Base-by-base conservation (phyloP, 352 stramenopile genomes). In the Phytophthora boehmeriae region DNA sequence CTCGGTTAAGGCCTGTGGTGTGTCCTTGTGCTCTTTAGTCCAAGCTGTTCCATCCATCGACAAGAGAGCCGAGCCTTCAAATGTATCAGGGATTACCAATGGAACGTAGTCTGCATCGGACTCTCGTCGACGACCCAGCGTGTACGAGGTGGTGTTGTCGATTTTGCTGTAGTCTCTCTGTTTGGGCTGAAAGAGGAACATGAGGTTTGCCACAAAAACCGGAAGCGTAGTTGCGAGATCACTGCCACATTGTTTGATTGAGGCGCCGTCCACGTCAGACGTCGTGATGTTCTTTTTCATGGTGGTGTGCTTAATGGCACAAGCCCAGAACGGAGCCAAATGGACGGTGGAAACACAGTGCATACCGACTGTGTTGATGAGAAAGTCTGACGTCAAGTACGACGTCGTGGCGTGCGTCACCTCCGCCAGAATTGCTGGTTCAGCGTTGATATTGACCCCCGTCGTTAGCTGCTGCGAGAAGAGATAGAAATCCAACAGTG, bases 251-350 rank as follows among this genome's bases (percentile, higher is more conserved):
- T 63, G 42, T 14, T 58, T 64, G 19, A 78, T 71, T 1, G 42
- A 28, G 4, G 16, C 14, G 5, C 42, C 59, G 23, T 76, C 68
- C 6, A 81, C 62, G 27, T 75, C 47, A 4, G 19, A 38, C 1
- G 75, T 20, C 3, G 50, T 54, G 2, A 78, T 59, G 4, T 57
- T 48, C 35, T 81, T 81, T 30, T 54, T 63, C 73, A 81, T 78
- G 4, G 62, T 67, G 16, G 66, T 76, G 43, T 76, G 59, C 14
- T 67, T 57, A n/a, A 81, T 78, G 4, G 66, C 69, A 32, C 73
- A 81, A 22, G 76, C 63, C 73, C 73, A 81, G 59, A 81, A 81
- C 4, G 69, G 69, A 23, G 69, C 73, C 28, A 81, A 53, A 32
- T 76, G 60, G 46, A 69, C 73, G 0, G 69, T 64, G 1, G 67